Conservation (phyloP, 2,329 filamentous ascomycete species). For the Cryphonectria nitschkei region DNA sequence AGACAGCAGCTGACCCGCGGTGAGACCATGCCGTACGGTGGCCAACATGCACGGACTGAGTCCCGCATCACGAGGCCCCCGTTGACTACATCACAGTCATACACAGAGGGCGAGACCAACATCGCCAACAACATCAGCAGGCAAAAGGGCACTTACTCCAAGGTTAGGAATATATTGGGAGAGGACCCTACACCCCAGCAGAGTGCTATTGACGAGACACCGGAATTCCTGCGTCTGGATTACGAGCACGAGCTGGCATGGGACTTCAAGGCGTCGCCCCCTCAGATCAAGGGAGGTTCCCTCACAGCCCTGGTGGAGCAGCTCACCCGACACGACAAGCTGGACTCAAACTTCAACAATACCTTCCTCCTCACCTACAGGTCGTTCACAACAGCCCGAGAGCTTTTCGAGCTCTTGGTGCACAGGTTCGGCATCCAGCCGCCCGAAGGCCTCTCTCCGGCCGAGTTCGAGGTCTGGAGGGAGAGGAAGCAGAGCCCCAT, state of each 20-base stretch:
- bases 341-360: constrained; percentile 94
- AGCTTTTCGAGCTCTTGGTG: constrained; percentile 91
- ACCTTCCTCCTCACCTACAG: constrained; percentile 96
- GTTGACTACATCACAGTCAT: constrained; percentile 63
- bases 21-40: constrained; percentile 60
- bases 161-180: constrained; percentile 68
- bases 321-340: constrained; percentile 90
- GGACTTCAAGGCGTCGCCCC: constrained; percentile 77
- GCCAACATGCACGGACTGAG: constrained; percentile 58
- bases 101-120: constrained; percentile 61
- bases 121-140: constrained; percentile 57
- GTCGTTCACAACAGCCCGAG: constrained; percentile 88
- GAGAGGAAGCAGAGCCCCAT: constrained; percentile 96
- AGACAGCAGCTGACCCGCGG: constrained; percentile 59
- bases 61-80: constrained; percentile 57
- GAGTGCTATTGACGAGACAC: constrained; percentile 70
- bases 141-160: constrained; percentile 57
- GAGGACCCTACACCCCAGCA: constrained; percentile 61
- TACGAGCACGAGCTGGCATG: constrained; percentile 88
- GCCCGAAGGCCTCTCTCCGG: constrained; percentile 74
- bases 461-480: constrained; percentile 85
- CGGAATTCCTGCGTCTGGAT: constrained; percentile 83
- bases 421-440: constrained; percentile 92
- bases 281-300: constrained; percentile 85
- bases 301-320: constrained; percentile 90